Conservation (phyloP, 441 rosid species). For the Erysimum cheiri region DNA sequence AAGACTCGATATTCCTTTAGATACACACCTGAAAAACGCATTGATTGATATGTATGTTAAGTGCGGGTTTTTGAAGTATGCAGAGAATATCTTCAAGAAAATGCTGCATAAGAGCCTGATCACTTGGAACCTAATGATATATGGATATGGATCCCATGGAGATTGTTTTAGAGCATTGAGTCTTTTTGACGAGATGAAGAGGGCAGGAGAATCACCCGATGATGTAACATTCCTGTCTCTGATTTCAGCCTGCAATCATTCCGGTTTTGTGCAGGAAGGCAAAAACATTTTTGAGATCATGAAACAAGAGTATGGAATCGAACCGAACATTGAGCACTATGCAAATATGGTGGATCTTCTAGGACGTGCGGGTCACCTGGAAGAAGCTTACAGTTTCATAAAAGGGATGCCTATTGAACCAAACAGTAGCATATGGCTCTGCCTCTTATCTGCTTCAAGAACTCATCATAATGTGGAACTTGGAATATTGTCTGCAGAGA, state of each 20-base stretch:
- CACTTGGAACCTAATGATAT: slow-evolving; percentile 79
- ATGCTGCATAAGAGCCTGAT: slow-evolving; percentile 60
- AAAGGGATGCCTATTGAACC: slow-evolving; percentile 59
- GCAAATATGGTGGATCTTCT: slow-evolving; percentile 76
- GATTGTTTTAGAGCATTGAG: slow-evolving; percentile 55
- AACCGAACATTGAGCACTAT: slow-evolving; percentile 70
- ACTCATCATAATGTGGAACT: slow-evolving; percentile 60
- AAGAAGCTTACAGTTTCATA: slow-evolving; percentile 64
- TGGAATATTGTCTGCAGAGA: slow-evolving; percentile 65
- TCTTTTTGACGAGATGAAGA: slow-evolving; percentile 65
- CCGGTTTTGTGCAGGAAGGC: slow-evolving; percentile 73
- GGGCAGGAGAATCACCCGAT: slow-evolving; percentile 57
- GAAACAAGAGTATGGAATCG: slow-evolving; percentile 56
- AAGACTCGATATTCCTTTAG: slow-evolving; percentile 51
- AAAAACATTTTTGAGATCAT: slow-evolving; percentile 56
- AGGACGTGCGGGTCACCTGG: slow-evolving; percentile 70
- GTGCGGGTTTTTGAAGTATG: slow-evolving; percentile 66
- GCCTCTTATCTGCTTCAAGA: slow-evolving; percentile 68
- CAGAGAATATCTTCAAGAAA: slow-evolving; percentile 53
- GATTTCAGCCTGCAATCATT: slow-evolving; percentile 82
- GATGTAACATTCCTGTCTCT: slow-evolving; percentile 70
- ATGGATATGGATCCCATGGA: slow-evolving; percentile 81
- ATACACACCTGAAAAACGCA: slow-evolving; percentile 66
- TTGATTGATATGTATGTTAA: slow-evolving; percentile 84
- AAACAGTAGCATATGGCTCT: slow-evolving; percentile 71